A percentile compares a stretch with the other conserved stretches of the same genome.
Conservation (phyloP, 495 filamentous ascomycete species). For the Penicillium steckii region DNA sequence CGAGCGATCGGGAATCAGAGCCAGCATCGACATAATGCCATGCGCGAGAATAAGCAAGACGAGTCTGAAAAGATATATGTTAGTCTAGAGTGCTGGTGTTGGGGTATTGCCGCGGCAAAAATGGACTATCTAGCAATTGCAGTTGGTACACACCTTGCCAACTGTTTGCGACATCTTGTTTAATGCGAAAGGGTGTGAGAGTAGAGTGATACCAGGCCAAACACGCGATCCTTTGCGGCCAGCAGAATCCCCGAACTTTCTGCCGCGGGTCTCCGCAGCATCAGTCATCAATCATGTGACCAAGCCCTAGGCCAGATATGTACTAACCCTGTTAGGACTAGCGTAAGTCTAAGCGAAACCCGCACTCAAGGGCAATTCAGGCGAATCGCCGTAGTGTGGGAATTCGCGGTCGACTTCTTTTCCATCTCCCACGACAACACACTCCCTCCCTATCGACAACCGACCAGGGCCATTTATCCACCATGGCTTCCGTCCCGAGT, state of each 20-base stretch:
- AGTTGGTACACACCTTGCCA: slow-evolving; percentile 37
- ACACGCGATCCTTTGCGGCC: slow-evolving; percentile 3
- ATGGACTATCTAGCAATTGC: neutral
- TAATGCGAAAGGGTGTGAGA: neutral
- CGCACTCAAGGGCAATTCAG: slow-evolving; percentile 41
- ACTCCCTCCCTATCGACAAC: slow-evolving; percentile 45
- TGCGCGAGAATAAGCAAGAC: slow-evolving; percentile 89
- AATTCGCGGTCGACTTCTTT: slow-evolving; percentile 30
- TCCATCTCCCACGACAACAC: slow-evolving; percentile 39
- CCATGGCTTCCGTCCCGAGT: slow-evolving; percentile 78
- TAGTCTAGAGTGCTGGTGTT: neutral
- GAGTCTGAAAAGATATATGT: slow-evolving; percentile 58
- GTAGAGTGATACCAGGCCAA: neutral
- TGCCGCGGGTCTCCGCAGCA: slow-evolving; percentile 15
- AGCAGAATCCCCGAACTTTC: slow-evolving; percentile 11
- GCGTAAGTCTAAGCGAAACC: slow-evolving; percentile 45
- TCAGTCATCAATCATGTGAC: slow-evolving; percentile 22
- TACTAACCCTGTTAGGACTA: slow-evolving; percentile 23
- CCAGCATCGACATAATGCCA: slow-evolving; percentile 90
- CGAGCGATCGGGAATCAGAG: slow-evolving; percentile 56
- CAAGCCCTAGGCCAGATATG: slow-evolving; percentile 27
- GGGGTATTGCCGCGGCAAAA: neutral
- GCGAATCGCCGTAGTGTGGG: slow-evolving; percentile 28
- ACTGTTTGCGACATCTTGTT: slow-evolving; percentile 46
- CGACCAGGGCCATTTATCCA: slow-evolving; percentile 49